These are phyloP conservation scores for Solanum sitiens DNA, from an alignment of 257 asterid species.

Conservation along the genomic window DNA sequence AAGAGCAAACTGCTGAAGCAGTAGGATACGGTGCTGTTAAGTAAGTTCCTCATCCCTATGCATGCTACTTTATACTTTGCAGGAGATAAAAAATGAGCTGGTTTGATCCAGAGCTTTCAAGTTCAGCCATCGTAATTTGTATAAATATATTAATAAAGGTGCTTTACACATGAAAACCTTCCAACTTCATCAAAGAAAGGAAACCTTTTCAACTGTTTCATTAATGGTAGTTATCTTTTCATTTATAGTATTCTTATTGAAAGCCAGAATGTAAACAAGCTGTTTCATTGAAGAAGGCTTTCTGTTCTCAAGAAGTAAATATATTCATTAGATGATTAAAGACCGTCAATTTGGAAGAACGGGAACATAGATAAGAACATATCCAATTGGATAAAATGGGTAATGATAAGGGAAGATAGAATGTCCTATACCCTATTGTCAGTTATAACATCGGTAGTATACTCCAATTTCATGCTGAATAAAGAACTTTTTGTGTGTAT, in stretches of 20 bases:
- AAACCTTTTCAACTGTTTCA: background rate
- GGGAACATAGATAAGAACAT: background rate
- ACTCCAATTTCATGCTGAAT: background rate
- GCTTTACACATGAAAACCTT: background rate
- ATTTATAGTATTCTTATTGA: background rate
- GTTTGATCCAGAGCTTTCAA: background rate
- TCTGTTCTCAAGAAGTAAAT: background rate
- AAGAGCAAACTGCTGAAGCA: conserved; percentile 75
- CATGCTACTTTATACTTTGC: background rate
- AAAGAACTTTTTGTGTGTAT: background rate
- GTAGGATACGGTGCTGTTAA: conserved; percentile 96
- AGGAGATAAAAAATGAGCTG: background rate
- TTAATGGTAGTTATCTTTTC: background rate
- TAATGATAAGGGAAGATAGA: background rate
- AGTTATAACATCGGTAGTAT: background rate
- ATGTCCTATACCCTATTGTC: background rate
- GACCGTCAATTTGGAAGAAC: background rate
- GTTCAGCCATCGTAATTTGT: background rate
- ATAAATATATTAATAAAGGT: background rate
- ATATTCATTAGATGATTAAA: background rate
- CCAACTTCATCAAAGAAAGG: background rate
- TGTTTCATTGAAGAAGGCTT: background rate
- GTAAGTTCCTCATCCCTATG: conserved; percentile 28
- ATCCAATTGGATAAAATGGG: background rate
- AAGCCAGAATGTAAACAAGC: background rate